Percentiles rank a stretch among this genome's conserved stretches.
Evolutionary conservation across 306 rosid genomes (phyloP).

Genomic region (Prunus mume): DNA sequence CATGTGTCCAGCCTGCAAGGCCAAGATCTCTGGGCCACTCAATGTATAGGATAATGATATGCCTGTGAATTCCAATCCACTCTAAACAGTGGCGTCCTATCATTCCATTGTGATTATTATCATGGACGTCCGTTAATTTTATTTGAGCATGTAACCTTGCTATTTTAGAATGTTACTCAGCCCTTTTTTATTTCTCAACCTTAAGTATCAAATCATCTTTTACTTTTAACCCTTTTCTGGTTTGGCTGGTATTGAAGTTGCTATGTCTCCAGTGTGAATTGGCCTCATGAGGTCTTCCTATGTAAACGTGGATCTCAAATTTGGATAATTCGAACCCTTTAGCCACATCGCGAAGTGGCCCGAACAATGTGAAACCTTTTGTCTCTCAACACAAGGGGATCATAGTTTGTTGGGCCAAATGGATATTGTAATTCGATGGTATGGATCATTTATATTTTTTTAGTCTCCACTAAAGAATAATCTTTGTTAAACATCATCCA

Average conservation of each 20-base stretch:
- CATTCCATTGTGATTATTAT: neutral
- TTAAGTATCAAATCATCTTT: neutral
- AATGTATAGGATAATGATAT: neutral
- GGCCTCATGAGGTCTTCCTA: no score
- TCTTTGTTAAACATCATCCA: no score
- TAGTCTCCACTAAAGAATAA: no score
- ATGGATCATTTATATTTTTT: no score
- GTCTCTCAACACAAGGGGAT: no score
- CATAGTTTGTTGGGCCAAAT: no score
- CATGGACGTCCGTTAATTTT: neutral
- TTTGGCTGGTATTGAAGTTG: neutral
- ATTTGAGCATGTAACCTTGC: neutral
- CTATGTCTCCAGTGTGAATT: no score
- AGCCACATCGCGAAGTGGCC: no score
- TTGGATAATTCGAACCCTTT: no score
- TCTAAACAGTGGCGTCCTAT: neutral
- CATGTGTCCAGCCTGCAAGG: slow-evolving; percentile 77
- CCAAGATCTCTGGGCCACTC: slow-evolving; percentile 46
- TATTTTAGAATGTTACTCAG: neutral
- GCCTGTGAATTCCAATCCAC: neutral
- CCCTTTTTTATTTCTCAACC: neutral
- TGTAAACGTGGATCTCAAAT: no score
- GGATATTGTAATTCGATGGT: no score
- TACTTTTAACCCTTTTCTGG: neutral
- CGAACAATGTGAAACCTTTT: no score